Base-by-base conservation (phyloP, 176 grass and related monocot species). In the Canna indica region DNA sequence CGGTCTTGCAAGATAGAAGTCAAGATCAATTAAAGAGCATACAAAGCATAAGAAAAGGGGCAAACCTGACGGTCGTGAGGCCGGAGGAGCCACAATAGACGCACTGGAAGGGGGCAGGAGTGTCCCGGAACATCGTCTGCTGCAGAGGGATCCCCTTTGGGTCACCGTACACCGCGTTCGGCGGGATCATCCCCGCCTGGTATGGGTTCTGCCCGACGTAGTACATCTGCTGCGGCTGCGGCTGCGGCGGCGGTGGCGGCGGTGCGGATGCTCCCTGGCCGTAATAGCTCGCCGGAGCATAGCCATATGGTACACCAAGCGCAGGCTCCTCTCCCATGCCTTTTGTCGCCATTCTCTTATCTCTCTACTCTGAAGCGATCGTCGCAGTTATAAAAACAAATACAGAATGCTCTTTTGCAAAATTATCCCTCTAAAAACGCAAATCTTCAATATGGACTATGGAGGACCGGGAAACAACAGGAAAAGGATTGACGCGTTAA, bases 121-220 rank as follows among this genome's bases (percentile, higher is more conserved):
- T 99, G 80, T 99, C 94, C 68, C 79, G 88, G 76, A 90, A 99
- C 94, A 99, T 99, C 75, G 94, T 93, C 73, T 99, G 89, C 78
- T 93, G 94, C 69, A 99, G 76, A 0, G 89, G 89, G 44, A 93
- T 76, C 69, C 89, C 94, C 66, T 90, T 90, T 36, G 94, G 89
- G 28, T 80, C 94, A 53, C 94, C 89, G 67, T 77, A 97, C 48
- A 97, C 83, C 39, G 94, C 88, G 79, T 92, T 97, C 27, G 80
- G 77, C 58, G 94, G 94, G 63, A 84, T 77, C 89, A 90, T 83
- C 65, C 93, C 94, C 5, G 84, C 79, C 67, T 85, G 86, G 66
- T 99, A 88, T 14, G 89, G 86, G 77, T 85, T 85, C 46, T 79
- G 74, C 53, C 68, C 75, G 68, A 79, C 72, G 84, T 90, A 90